Evolutionary conservation across 768 basidiomycete species (phyloP).

Genomic region (Suillus occidentalis): DNA sequence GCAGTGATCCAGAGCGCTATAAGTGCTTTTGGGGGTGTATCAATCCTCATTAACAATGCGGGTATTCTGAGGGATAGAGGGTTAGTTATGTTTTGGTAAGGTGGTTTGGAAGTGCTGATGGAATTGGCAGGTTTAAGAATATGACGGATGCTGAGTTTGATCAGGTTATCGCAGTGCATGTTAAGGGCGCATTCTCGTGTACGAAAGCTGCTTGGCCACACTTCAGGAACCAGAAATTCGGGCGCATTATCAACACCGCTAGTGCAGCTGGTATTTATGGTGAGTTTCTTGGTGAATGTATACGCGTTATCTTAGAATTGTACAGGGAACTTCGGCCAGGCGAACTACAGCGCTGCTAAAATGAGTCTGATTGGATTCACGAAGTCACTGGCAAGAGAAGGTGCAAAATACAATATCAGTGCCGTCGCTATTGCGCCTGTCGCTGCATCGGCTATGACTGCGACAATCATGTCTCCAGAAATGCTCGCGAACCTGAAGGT

Average conservation of each 20-base stretch:
- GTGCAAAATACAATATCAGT: constrained; percentile 87
- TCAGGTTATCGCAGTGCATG: constrained; percentile 81
- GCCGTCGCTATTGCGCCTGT: constrained; percentile 89
- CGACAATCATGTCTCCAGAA: constrained; percentile 91
- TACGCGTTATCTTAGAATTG: neutral
- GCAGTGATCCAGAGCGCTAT: constrained; percentile 86
- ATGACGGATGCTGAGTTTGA: constrained; percentile 97
- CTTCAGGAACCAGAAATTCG: constrained; percentile 94
- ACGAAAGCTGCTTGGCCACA: constrained; percentile 95
- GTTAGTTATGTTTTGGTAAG: constrained; percentile 36
- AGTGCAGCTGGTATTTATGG: constrained; percentile 94
- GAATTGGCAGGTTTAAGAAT: constrained; percentile 77
- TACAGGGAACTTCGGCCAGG: constrained; percentile 91
- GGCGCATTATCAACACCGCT: constrained; percentile 91
- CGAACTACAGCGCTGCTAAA: constrained; percentile 98
- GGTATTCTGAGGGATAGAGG: constrained; percentile 85
- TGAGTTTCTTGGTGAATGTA: constrained; percentile 30
- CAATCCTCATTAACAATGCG: constrained; percentile 95
- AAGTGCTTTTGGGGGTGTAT: constrained; percentile 78
- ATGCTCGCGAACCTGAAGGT: constrained; percentile 87
- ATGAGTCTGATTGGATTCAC: constrained; percentile 94
- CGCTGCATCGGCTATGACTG: constrained; percentile 97
- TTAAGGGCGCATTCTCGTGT: constrained; percentile 92
- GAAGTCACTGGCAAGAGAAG: constrained; percentile 90
- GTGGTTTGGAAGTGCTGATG: neutral